Conservation (phyloP, 169 alveolate species). For the Cryptosporidium sp. region DNA sequence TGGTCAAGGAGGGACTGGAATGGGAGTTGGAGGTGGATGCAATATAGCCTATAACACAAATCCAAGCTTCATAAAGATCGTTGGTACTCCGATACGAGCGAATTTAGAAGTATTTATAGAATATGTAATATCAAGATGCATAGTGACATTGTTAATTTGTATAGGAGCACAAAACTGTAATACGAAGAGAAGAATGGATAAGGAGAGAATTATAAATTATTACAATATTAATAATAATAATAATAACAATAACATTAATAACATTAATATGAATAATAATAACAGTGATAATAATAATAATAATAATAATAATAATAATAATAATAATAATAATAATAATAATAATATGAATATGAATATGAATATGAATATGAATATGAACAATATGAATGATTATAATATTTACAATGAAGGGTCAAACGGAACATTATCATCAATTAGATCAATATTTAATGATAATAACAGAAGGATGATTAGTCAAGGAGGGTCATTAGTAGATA, state of each 20-base stretch:
- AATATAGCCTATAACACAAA: background rate
- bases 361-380: no score
- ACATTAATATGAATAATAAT: no score
- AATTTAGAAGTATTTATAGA: constrained; percentile 46
- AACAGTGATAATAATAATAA: no score
- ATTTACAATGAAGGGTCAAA: no score
- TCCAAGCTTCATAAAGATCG: constrained; percentile 1
- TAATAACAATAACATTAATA: background rate
- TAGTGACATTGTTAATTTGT: constrained; percentile 30
- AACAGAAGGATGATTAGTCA: background rate
- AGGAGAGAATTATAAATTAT: background rate
- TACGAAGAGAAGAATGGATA: background rate
- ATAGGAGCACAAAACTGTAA: constrained; percentile 24
- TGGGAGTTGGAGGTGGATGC: background rate
- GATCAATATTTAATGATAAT: no score
- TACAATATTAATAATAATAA: background rate
- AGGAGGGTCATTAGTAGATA: background rate
- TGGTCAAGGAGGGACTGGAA: background rate
- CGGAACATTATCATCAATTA: no score
- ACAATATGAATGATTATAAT: no score
- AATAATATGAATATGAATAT: no score
- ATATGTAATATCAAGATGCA: constrained; percentile 33
- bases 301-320: no score
- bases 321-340: no score
- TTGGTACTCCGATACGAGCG: background rate